These are phyloP conservation scores for Exidia glandulosa DNA, from an alignment of 768 basidiomycete genomes.

Conservation along the genomic window DNA sequence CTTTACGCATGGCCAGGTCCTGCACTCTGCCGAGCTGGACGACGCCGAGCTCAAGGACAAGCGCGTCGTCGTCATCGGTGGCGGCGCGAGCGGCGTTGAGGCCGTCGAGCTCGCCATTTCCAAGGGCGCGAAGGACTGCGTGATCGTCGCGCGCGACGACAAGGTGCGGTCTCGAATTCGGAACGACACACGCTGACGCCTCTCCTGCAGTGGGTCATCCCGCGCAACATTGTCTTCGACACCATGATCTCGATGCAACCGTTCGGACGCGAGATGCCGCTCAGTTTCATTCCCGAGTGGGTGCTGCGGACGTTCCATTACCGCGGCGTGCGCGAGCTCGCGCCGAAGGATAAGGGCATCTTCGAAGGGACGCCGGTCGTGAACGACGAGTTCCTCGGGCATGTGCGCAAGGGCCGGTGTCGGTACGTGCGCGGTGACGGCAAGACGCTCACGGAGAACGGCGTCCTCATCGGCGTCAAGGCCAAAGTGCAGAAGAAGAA, in stretches of 20 bases:
- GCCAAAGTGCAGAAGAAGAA: slow-evolving; percentile 22
- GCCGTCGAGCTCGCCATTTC: slow-evolving; percentile 27
- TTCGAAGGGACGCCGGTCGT: slow-evolving; percentile 42
- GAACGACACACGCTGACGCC: too few relatives aligned
- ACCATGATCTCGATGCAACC: slow-evolving; percentile 37
- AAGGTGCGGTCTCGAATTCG: slow-evolving; percentile 12
- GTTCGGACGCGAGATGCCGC: slow-evolving; percentile 41
- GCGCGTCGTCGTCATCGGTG: slow-evolving; percentile 35
- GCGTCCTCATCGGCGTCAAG: slow-evolving; percentile 30
- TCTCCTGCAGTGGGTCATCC: slow-evolving; percentile 34
- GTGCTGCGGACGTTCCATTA: slow-evolving; percentile 34
- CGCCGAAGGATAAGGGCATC: slow-evolving; percentile 29
- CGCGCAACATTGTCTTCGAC: slow-evolving; percentile 35
- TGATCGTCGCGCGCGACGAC: slow-evolving; percentile 34
- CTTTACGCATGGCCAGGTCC: slow-evolving; percentile 27
- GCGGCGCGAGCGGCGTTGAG: slow-evolving; percentile 46
- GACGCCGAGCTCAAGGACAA: slow-evolving; percentile 23
- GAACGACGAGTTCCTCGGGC: slow-evolving; percentile 38
- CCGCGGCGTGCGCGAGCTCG: slow-evolving; percentile 32
- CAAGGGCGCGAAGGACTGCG: slow-evolving; percentile 22
- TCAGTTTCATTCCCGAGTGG: slow-evolving; percentile 39
- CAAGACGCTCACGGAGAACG: slow-evolving; percentile 23
- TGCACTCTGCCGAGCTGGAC: slow-evolving; percentile 33
- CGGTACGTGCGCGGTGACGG: slow-evolving; percentile 40
- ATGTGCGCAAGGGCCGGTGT: slow-evolving; percentile 31